These are phyloP conservation scores for Cystobasidium sp. DNA, from an alignment of 1,284 basidiomycete species.

Conservation along the genomic window DNA sequence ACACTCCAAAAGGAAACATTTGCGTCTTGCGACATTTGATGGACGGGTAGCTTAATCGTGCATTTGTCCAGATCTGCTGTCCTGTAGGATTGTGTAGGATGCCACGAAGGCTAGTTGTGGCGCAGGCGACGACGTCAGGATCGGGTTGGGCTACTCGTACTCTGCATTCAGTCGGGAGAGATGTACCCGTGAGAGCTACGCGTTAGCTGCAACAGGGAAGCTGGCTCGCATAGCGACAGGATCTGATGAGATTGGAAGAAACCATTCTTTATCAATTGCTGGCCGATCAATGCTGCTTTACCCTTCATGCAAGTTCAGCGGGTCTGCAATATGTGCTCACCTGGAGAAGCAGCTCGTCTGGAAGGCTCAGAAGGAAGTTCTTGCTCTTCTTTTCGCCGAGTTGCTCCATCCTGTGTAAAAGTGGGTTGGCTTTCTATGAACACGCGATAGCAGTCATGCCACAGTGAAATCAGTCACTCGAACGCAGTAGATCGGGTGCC, in stretches of 20 bases:
- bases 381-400: not conserved
- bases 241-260: constrained; percentile 5
- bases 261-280: not conserved
- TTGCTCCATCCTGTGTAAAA: not conserved
- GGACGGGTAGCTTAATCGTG: not conserved
- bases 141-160: not conserved
- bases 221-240: constrained; percentile 14
- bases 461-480: too few relatives aligned
- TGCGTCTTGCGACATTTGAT: constrained; percentile 25
- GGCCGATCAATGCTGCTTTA: not conserved
- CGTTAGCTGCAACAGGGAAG: constrained; percentile 14
- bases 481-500: too few relatives aligned
- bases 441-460: too few relatives aligned
- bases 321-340: not conserved
- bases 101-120: not conserved
- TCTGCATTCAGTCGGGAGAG: too few relatives aligned
- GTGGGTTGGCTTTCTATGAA: too few relatives aligned
- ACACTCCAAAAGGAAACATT: constrained; percentile 41
- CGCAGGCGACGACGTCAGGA: not conserved
- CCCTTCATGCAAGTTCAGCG: not conserved
- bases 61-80: constrained; percentile 9
- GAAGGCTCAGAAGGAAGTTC: not conserved
- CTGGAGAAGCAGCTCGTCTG: constrained; percentile 1
- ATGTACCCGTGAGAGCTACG: constrained; percentile 13
- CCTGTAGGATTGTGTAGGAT: constrained; percentile 4